Evolutionary conservation across 2,329 filamentous ascomycete genomes (phyloP), one percentile per base, ranked within the genome.

Genomic region (Fusarium virguliforme): DNA sequence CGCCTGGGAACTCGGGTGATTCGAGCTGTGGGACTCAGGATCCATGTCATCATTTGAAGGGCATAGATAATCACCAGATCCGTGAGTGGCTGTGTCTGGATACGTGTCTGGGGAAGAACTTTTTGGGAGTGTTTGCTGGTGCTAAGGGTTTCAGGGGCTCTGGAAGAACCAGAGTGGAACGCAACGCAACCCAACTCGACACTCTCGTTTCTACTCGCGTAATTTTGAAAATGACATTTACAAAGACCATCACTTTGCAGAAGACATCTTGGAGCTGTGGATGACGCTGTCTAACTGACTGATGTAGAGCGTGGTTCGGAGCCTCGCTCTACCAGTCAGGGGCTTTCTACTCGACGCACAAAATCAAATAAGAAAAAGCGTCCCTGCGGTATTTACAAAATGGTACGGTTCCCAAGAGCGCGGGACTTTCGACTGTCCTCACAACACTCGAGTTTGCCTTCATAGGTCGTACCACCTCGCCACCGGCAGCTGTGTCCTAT

Each of bases 1-100:
- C 18, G 18, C 46, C 51, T 61, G 13, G 18, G 38, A 50, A 64
- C 57, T 62, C 26, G 28, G 46, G 66, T 66, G 60, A 68, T 60
- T 56, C 35, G 61, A 72, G 5, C 35, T 69, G 61, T 55, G 62
- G 63, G 62, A 58, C 46, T 43, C 24, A 22, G 10, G 48, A 34
- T 51, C 50, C 50, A 34, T 34, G 30, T 15, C 12, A 35, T 54
- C 4, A 35, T 54, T 18, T 37, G 13, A 8, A 54, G n/a, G 12
- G 2, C 10, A 13, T 3, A 26, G 13, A 12, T 6, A n/a, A 55
- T 34, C n/a, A 38, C 6, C 13, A 18, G 51, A 15, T 40, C 6
- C 6, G 12, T 43, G 28, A 57, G 54, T 34, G 54, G 38, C 9
- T 6, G 35, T 15, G n/a, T 8, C 32, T 4, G 5, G 51, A 5